Evolutionary conservation across 345 rosid species (phyloP), one percentile per base, ranked within the genome.

Genomic region (Clarkia xantiana): DNA sequence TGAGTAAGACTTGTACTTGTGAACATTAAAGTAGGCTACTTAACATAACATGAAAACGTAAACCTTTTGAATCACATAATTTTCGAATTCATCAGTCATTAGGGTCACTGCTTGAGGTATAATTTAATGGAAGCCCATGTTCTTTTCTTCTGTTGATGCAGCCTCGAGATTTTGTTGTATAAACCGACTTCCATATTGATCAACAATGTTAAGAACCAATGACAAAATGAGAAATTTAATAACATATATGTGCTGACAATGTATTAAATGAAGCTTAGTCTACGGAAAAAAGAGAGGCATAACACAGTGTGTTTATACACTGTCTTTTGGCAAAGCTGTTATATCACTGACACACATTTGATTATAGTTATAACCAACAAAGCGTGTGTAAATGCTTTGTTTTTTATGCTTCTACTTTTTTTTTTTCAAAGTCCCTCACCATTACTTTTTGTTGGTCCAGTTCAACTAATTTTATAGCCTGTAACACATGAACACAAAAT

Each of bases 131-230:
- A 82, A 89, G 34, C 85, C 85, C 90, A 89, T 89, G 71, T 69
- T 66, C 62, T 78, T 89, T 73, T 89, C 97, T 41, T 77, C 94
- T 13, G 60, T 42, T 34, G 85, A 75, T 20, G 97, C 94, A 58
- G 86, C 78, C 77, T 89, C 97, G 12, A 89, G 97, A 67, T 82
- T 85, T 67, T 89, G 97, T 58, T 89, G 97, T 65, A 89, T 89
- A 67, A 84, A 89, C 18, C 97, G 84, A 62, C 97, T 89, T 17
- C 97, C 97, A 47, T 89, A 89, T 66, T 86, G 95, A 72, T 86
- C 95, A 15, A 85, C 76, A 71, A 91, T 86, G 91, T 43, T 42
- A 44, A 40, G 23, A 49, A 49, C 18, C 5, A 29, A 7, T 10
- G 36, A 29, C 36, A 29, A 5, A 29, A 29, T 7, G 36, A 10